Base-by-base conservation (phyloP, 495 filamentous ascomycete species). In the Niebla homalea region DNA sequence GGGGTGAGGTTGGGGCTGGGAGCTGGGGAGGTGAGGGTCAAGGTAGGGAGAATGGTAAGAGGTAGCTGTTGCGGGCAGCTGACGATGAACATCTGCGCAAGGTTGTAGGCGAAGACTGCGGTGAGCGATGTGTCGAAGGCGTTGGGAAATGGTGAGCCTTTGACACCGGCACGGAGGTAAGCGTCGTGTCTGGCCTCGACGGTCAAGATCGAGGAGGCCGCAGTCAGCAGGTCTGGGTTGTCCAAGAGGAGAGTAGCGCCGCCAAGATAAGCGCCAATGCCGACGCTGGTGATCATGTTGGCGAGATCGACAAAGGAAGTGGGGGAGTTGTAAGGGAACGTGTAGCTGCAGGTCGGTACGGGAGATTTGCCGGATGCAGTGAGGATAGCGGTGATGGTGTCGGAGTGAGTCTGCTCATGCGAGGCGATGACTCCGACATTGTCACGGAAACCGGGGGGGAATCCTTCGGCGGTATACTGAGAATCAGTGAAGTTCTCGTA, bases 121-220 rank as follows among this genome's bases (percentile, higher is more conserved):
- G 63, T 64, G 4, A 79, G 63, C 5, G 74, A 68, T 2, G 64
- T 65, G 47, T 77, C 76, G 60, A 77, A 75, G 1, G 72, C 53
- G 19, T 69, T 68, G 5, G 76, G 64, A 51, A 77, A 73, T 2
- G 76, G 72, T 18, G 60, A 60, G 26, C 64, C 60, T 12, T 65
- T 58, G 1, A 68, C 58, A 3, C 68, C 62, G 21, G 64, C 62
- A 42, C 76, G 74, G 40, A 79, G 63, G 59, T 67, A 74, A 18
- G 75, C 57, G 35, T 65, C 70, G 58, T 78, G 76, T 6, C 76
- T 66, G 37, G 73, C 62, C 56, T 79, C 76, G 42, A 79, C 61
- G 15, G 76, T 76, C 14, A 77, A 62, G 50, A 79, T 79, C 37
- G 66, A 67, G 36, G 65, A 70, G 1, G 75, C 76, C 18, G 70